Percentiles rank a stretch among this genome's conserved stretches.
phyloP scores from a whole-genome alignment of 148 eudicot species.

The Rhododendron griersonianum region DNA sequence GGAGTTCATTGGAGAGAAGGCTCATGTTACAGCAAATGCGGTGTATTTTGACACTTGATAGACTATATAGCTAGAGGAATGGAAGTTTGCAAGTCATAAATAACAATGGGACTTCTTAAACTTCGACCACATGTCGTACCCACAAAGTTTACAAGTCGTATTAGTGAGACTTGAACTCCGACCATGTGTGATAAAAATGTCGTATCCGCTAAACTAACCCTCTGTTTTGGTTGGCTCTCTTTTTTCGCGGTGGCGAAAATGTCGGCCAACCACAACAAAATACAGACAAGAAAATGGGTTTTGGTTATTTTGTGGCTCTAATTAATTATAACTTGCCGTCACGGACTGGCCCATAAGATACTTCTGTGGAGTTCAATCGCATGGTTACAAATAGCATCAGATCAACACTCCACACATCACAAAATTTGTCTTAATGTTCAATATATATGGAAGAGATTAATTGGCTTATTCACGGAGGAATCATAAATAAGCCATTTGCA shows the following conservation, averaged over 20 bases:
- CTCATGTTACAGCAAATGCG: no score
- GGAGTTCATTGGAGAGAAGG: background rate
- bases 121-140: background rate
- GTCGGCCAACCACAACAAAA: background rate
- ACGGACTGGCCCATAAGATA: background rate
- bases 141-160: background rate
- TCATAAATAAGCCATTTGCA: no score
- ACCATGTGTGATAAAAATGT: background rate
- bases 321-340: background rate
- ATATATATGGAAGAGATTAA: background rate
- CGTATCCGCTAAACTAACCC: background rate
- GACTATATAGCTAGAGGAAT: no score
- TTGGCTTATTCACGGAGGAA: no score
- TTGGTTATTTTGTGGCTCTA: constrained; percentile 23
- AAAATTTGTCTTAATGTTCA: background rate
- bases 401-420: background rate
- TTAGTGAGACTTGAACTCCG: background rate
- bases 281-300: background rate
- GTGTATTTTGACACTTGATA: background rate
- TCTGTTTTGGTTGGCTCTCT: background rate
- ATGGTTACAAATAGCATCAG: background rate
- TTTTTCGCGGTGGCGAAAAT: background rate
- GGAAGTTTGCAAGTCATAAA: no score
- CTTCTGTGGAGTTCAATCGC: background rate
- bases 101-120: background rate